Evolutionary conservation across 1,284 basidiomycete genomes (phyloP).

Genomic region (Sanghuangporus sanghuang): DNA sequence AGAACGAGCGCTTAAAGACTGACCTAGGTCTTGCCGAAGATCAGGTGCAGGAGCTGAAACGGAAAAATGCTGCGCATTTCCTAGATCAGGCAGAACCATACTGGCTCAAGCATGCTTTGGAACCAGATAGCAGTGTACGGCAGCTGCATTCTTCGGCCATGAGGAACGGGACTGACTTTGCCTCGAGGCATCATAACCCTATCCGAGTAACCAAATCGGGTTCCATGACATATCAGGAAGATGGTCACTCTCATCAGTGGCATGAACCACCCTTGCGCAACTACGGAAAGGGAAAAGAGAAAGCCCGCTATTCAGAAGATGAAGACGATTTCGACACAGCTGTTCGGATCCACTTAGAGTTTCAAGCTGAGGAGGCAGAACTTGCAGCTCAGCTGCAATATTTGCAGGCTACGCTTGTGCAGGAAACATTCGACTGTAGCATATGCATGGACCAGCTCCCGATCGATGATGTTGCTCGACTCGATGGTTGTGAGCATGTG

Average conservation of each 20-base stretch:
- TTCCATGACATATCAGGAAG: neutral
- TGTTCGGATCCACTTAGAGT: conserved; percentile 36
- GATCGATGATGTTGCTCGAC: conserved; percentile 39
- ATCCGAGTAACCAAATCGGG: neutral
- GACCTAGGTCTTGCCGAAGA: neutral
- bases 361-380: conserved; percentile 39
- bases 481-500: conserved; percentile 45
- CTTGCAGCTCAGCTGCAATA: conserved; percentile 33
- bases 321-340: conserved; percentile 27
- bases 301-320: neutral
- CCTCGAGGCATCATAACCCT: neutral
- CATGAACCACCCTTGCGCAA: neutral
- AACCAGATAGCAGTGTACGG: neutral
- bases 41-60: neutral
- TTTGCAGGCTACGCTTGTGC: conserved; percentile 27
- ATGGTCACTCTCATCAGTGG: neutral
- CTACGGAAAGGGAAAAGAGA: conserved; percentile 1
- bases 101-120: neutral
- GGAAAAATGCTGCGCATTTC: neutral
- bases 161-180: neutral
- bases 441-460: conserved; percentile 51
- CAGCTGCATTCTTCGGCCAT: neutral
- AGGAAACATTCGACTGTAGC: conserved; percentile 43
- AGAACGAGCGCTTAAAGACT: conserved; percentile 22
- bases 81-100: neutral